Evolutionary conservation across 2,329 filamentous ascomycete species (phyloP), one percentile per base, ranked within the genome.

Genomic region (Scedosporium minutisporum): DNA sequence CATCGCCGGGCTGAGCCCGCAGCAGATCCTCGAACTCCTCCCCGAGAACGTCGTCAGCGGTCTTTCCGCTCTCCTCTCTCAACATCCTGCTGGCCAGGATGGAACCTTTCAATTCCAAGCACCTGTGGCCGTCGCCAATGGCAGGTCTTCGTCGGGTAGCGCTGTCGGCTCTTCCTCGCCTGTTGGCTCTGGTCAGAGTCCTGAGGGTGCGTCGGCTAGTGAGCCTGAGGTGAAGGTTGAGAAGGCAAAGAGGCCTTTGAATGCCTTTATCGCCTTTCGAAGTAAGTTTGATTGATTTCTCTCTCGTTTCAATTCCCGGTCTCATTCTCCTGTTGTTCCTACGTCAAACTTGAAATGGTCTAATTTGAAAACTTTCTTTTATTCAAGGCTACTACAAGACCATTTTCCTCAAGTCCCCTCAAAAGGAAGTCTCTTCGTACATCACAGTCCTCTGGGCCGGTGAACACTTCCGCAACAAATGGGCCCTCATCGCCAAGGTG

Each of bases 401-500:
- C 7, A 70, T 80, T 9, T 81, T 82, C 66, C 74, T 75, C 6
- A 71, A 72, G 33, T 69, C 75, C 58, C 76, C 77, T 44, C 82
- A 84, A 72, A 83, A 83, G 72, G 73, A 74, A 48, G 79, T 80
- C 62, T 85, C 82, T 48, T 76, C 75, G 14, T 73, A 78, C 65
- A 70, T 85, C 64, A 77, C 74, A 23, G 68, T 70, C 33, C 72
- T 83, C 64, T 85, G 82, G 82, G 70, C 75, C 58, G 71, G 73
- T 42, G 81, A 84, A 65, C 74, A 73, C 57, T 78, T 77, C 72
- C 77, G 80, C 67, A 74, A 76, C 64, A 77, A 81, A 66, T 84
- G 81, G 80, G 74, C 74, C 58, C 71, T 84, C 64, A 70, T 84
- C 63, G 78, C 80, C 58, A 82, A 82, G 68, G 79, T 81, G 18